Percentiles rank a stretch among this genome's conserved stretches.
Conservation (phyloP, 148 eudicot genomes). For the Linanthus parryae region DNA sequence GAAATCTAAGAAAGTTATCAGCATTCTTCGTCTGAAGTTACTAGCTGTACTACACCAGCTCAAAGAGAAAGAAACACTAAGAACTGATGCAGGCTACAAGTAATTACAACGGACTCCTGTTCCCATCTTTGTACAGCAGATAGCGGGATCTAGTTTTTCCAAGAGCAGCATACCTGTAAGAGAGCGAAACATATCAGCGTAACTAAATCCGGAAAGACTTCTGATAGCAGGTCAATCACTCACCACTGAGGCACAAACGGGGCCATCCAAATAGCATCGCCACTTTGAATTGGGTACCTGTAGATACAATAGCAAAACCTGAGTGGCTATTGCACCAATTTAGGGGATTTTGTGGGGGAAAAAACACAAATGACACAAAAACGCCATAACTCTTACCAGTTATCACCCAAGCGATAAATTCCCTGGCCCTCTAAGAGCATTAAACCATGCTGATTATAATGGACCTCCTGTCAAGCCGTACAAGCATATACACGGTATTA, state of each 20-base stretch:
- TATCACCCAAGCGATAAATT: conserved; percentile 84
- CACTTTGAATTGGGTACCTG: conserved; percentile 96
- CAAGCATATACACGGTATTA: conserved; percentile 8
- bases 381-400: conserved; percentile 49
- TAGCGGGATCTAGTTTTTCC: conserved; percentile 86
- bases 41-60: too few relatives aligned
- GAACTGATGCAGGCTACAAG: too few relatives aligned
- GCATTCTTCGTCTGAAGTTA: too few relatives aligned
- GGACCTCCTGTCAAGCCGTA: conserved; percentile 66
- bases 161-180: conserved; percentile 94
- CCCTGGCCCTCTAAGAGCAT: conserved; percentile 93
- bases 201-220: conserved; percentile 1
- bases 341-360: too few relatives aligned
- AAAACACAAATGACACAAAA: neutral
- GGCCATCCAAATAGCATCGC: conserved; percentile 98
- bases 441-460: conserved; percentile 95
- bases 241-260: conserved; percentile 99
- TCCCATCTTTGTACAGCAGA: conserved; percentile 92
- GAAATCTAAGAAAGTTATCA: too few relatives aligned
- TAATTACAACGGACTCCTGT: conserved; percentile 68
- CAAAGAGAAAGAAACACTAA: too few relatives aligned
- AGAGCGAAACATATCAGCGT: conserved; percentile 6
- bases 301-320: conserved; percentile 8
- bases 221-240: conserved; percentile 11
- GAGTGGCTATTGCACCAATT: too few relatives aligned